Conservation (phyloP, 2,329 filamentous ascomycete genomes). For the Arthrocladium fulminans region DNA sequence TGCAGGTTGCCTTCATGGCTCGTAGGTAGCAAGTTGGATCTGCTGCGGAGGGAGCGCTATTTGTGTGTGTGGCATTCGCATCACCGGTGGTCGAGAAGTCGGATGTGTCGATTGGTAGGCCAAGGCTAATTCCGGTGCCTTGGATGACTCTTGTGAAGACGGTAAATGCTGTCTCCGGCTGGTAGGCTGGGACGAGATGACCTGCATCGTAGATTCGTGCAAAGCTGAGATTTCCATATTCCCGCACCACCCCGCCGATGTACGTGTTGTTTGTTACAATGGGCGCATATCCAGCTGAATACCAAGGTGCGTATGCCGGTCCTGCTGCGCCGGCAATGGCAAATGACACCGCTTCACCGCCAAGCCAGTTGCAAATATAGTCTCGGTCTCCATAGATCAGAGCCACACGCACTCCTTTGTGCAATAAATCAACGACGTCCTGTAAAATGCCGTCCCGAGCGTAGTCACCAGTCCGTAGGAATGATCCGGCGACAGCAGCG, state of each 20-base stretch:
- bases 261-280: conserved; percentile 42
- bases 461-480: conserved; percentile 23
- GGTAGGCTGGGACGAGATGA: conserved; percentile 44
- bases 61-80: conserved; percentile 48
- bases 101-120: conserved; percentile 42
- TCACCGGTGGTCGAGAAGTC: conserved; percentile 51
- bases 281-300: conserved; percentile 39
- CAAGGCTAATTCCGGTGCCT: conserved; percentile 42
- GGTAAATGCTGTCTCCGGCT: conserved; percentile 45
- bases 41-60: conserved; percentile 42
- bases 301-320: conserved; percentile 19
- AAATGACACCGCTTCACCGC: conserved; percentile 40
- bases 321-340: conserved; percentile 30
- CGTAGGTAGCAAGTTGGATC: conserved; percentile 54
- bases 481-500: conserved; percentile 25
- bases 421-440: conserved; percentile 26
- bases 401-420: conserved; percentile 36
- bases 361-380: conserved; percentile 33
- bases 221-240: conserved; percentile 36
- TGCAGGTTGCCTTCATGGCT: conserved; percentile 44
- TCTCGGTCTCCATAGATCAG: conserved; percentile 35
- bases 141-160: conserved; percentile 46
- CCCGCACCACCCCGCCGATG: conserved; percentile 39
- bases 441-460: conserved; percentile 23
- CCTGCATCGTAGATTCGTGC: conserved; percentile 45